Evolutionary conservation across 1,139 yeast species (phyloP).

Genomic region (Hyphopichia fennica): DNA sequence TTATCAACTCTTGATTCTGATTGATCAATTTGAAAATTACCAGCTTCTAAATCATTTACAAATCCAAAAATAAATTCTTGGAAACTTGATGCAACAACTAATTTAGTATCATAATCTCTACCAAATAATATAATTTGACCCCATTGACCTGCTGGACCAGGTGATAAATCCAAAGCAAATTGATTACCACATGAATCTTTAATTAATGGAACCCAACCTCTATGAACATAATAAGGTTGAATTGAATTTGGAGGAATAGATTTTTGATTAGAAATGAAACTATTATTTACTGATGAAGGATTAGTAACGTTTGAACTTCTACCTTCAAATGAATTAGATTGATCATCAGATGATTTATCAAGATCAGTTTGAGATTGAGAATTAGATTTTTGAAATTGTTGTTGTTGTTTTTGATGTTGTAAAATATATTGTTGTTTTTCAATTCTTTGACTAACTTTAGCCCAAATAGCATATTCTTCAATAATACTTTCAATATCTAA

Average conservation of each 20-base stretch:
- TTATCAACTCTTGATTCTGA: constrained; percentile 30
- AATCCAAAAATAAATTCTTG: constrained; percentile 53
- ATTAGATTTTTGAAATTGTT: constrained; percentile 5
- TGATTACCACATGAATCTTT: constrained; percentile 62
- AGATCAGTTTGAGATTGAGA: background rate
- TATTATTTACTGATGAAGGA: constrained; percentile 17
- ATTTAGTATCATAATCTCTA: constrained; percentile 62
- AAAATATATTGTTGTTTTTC: constrained; percentile 41
- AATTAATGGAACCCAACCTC: constrained; percentile 61
- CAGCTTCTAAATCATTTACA: constrained; percentile 53
- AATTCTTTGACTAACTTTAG: constrained; percentile 58
- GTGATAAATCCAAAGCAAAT: constrained; percentile 61
- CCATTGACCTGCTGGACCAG: constrained; percentile 60
- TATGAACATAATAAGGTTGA: constrained; percentile 55
- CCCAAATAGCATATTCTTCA: constrained; percentile 75
- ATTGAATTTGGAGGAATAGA: constrained; percentile 59
- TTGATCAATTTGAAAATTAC: constrained; percentile 53
- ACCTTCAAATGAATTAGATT: too few relatives aligned
- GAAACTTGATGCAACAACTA: constrained; percentile 57
- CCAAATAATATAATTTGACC: constrained; percentile 67
- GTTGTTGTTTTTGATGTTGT: constrained; percentile 29
- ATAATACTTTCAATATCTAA: constrained; percentile 70
- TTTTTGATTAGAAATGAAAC: constrained; percentile 50
- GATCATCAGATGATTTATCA: background rate
- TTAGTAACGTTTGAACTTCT: background rate